Conservation (phyloP, 352 stramenopile species). For the Phytophthora podocarpi region DNA sequence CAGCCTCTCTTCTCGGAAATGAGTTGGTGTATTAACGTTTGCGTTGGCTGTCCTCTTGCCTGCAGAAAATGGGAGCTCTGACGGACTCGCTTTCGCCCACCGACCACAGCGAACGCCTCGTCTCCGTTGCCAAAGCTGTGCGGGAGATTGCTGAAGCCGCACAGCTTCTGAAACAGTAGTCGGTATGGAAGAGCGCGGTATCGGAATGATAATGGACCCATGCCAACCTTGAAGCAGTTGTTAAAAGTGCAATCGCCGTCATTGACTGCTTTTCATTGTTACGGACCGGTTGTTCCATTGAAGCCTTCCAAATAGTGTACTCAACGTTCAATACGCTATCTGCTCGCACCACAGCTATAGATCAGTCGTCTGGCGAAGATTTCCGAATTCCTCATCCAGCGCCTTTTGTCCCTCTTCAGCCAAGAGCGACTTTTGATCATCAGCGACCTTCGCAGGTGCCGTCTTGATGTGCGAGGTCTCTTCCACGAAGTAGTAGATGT, state of each 20-base stretch:
- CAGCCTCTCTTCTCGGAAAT: not conserved
- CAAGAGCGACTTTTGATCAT: constrained; percentile 56
- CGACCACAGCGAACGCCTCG: constrained; percentile 66
- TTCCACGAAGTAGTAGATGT: constrained; percentile 57
- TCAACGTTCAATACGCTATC: not conserved
- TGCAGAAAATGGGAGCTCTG: constrained; percentile 78
- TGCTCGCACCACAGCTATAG: constrained; percentile 23
- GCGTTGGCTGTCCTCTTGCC: constrained; percentile 8
- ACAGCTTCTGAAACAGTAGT: constrained; percentile 46
- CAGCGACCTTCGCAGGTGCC: constrained; percentile 19
- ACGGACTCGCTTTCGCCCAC: constrained; percentile 54
- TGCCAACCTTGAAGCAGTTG: not conserved
- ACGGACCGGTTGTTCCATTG: not conserved
- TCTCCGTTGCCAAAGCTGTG: constrained; percentile 64
- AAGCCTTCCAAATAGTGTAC: not conserved
- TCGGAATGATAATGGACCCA: not conserved
- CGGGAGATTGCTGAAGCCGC: constrained; percentile 67
- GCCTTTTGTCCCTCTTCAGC: constrained; percentile 34
- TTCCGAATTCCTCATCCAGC: constrained; percentile 31
- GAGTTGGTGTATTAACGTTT: constrained; percentile 26
- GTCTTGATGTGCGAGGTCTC: constrained; percentile 68
- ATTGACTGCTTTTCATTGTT: constrained; percentile 3
- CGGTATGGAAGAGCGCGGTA: not conserved
- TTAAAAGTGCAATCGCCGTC: not conserved
- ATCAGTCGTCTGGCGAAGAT: constrained; percentile 52